Evolutionary conservation across 2,329 filamentous ascomycete genomes (phyloP).

Genomic region (Epichloe hybrida): DNA sequence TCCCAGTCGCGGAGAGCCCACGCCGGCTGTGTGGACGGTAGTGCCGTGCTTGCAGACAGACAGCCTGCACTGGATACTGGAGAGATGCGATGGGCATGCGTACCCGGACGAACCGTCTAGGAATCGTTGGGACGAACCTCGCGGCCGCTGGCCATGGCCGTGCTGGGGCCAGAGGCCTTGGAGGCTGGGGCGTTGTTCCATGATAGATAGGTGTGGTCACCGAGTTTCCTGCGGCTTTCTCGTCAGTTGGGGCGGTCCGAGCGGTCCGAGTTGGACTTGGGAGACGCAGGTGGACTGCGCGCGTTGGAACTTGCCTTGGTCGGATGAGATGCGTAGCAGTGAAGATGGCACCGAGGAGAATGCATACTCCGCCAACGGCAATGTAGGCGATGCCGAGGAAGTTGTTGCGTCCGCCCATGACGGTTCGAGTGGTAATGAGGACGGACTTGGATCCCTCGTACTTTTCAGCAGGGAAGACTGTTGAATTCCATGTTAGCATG

Average conservation of each 20-base stretch:
- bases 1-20: slow-evolving; percentile 1
- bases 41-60: neutral
- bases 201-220: slow-evolving; percentile 91
- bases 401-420: slow-evolving; percentile 89
- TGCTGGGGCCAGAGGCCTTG: slow-evolving; percentile 27
- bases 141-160: slow-evolving; percentile 41
- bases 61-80: neutral
- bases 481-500: neutral
- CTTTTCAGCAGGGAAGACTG: slow-evolving; percentile 66
- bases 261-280: neutral
- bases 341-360: slow-evolving; percentile 77
- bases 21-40: neutral
- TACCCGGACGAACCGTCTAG: slow-evolving; percentile 21
- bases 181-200: slow-evolving; percentile 61
- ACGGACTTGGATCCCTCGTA: slow-evolving; percentile 86
- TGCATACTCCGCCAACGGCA: slow-evolving; percentile 84
- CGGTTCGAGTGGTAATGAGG: slow-evolving; percentile 74
- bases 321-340: slow-evolving; percentile 83
- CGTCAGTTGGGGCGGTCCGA: neutral
- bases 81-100: neutral
- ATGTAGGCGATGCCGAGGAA: slow-evolving; percentile 96
- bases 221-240: slow-evolving; percentile 61
- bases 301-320: slow-evolving; percentile 49
- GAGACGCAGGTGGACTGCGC: slow-evolving; percentile 1
- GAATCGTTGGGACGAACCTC: slow-evolving; percentile 34